Percentiles rank a stretch among this genome's conserved stretches.
These are phyloP conservation scores for Ogataea paraovalis DNA, from an alignment of 805 yeast genomes.

Conservation along the genomic window DNA sequence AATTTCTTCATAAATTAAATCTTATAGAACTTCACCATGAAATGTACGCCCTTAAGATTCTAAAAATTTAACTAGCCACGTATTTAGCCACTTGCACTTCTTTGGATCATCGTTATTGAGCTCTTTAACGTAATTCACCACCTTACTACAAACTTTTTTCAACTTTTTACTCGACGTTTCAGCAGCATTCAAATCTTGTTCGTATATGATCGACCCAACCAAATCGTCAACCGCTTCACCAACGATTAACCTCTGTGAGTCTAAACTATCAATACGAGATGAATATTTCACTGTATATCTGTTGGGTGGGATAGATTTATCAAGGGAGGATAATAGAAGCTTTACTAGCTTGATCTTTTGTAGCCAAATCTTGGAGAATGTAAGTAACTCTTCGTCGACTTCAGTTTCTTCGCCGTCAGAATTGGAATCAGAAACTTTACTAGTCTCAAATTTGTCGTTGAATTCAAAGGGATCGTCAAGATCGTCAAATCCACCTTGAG, in stretches of 20 bases:
- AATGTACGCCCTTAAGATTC: constrained; percentile 16
- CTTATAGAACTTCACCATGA: not conserved
- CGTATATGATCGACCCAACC: constrained; percentile 50
- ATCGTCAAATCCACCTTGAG: constrained; percentile 39
- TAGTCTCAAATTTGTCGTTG: constrained; percentile 16
- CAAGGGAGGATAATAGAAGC: constrained; percentile 52
- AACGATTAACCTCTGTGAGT: constrained; percentile 38
- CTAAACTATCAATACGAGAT: constrained; percentile 42
- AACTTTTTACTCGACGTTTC: constrained; percentile 11
- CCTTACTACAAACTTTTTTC: constrained; percentile 20
- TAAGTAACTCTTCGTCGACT: constrained; percentile 17
- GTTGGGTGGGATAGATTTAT: constrained; percentile 49
- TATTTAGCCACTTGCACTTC: constrained; percentile 54
- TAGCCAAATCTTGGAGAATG: constrained; percentile 46
- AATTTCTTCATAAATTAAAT: not conserved
- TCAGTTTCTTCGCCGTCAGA: constrained; percentile 28
- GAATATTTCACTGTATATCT: constrained; percentile 31
- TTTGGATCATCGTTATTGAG: constrained; percentile 48
- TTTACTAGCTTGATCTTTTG: constrained; percentile 53
- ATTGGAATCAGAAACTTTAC: constrained; percentile 12
- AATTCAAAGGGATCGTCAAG: constrained; percentile 49
- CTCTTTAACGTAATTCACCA: constrained; percentile 38
- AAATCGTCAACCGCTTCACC: constrained; percentile 53
- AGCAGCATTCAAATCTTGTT: constrained; percentile 38
- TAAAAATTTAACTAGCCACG: constrained; percentile 48